phyloP scores from a whole-genome alignment of 2,329 filamentous ascomycete genomes.

The Penicillium sp. region DNA sequence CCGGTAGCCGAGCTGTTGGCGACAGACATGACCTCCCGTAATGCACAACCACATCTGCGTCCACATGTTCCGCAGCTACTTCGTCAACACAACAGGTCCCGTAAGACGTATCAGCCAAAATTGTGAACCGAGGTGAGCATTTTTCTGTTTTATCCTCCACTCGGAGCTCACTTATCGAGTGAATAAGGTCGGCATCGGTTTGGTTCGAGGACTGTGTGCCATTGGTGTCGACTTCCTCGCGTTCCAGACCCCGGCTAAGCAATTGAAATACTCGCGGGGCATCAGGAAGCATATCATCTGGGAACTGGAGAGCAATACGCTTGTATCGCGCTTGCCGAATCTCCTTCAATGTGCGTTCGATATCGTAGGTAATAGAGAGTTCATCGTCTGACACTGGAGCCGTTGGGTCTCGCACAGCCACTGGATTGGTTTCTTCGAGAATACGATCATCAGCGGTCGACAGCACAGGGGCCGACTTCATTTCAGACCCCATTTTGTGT shows the following conservation, averaged over 20 bases:
- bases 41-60: slow-evolving; percentile 88
- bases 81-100: slow-evolving; percentile 97
- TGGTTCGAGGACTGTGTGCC: slow-evolving; percentile 15
- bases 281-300: slow-evolving; percentile 86
- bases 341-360: slow-evolving; percentile 72
- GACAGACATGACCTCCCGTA: slow-evolving; percentile 92
- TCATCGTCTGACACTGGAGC: slow-evolving; percentile 61
- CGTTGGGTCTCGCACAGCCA: slow-evolving; percentile 34
- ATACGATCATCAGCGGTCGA: slow-evolving; percentile 63
- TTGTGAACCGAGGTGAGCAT: slow-evolving; percentile 59
- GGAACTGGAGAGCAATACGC: slow-evolving; percentile 88
- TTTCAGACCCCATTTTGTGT: slow-evolving; percentile 29
- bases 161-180: slow-evolving; percentile 29
- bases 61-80: slow-evolving; percentile 88
- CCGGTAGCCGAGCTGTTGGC: slow-evolving; percentile 80
- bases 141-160: slow-evolving; percentile 22
- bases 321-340: slow-evolving; percentile 70
- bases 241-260: slow-evolving; percentile 54
- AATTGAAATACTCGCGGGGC: slow-evolving; percentile 74
- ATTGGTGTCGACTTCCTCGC: slow-evolving; percentile 19
- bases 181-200: slow-evolving; percentile 19
- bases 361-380: slow-evolving; percentile 76
- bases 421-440: slow-evolving; percentile 53
- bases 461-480: slow-evolving; percentile 54
- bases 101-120: slow-evolving; percentile 93